phyloP scores from a whole-genome alignment of 768 basidiomycete genomes.

The Guyanaporus albipodus region DNA sequence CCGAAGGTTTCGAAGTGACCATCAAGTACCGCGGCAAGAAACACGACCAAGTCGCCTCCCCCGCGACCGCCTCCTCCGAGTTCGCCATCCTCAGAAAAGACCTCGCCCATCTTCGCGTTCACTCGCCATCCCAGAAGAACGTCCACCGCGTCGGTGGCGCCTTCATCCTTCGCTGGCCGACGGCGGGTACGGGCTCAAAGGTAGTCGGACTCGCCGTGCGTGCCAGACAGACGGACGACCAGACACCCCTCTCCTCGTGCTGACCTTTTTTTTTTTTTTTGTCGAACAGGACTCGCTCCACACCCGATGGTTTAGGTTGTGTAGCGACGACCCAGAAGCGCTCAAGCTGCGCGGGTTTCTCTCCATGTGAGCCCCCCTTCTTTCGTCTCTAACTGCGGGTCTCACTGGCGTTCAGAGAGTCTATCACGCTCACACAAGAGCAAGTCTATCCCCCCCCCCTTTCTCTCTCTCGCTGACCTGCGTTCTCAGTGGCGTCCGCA shows the following conservation, averaged over 20 bases:
- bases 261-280: no score
- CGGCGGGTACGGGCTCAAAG: conserved; percentile 3
- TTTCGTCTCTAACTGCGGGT: not conserved
- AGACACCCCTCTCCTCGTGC: no score
- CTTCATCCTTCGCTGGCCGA: conserved; percentile 28
- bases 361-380: conserved; percentile 24
- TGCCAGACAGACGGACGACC: no score
- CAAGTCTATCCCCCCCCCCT: conserved; percentile 10
- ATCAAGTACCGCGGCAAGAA: conserved; percentile 24
- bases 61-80: conserved; percentile 10
- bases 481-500: conserved; percentile 11
- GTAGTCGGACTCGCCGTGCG: conserved; percentile 1
- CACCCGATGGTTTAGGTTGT: conserved; percentile 24
- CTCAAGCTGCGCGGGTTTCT: conserved; percentile 21
- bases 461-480: conserved; percentile 9
- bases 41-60: conserved; percentile 8
- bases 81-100: conserved; percentile 26
- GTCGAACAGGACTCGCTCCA: conserved; percentile 23
- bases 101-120: conserved; percentile 29
- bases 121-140: conserved; percentile 27
- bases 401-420: conserved; percentile 15
- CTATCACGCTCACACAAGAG: conserved; percentile 24
- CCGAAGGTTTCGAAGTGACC: conserved; percentile 24
- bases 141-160: conserved; percentile 16
- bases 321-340: conserved; percentile 22